These are phyloP conservation scores for Domatiomyces globalis DNA, from an alignment of 2,329 filamentous ascomycete genomes.

Conservation along the genomic window DNA sequence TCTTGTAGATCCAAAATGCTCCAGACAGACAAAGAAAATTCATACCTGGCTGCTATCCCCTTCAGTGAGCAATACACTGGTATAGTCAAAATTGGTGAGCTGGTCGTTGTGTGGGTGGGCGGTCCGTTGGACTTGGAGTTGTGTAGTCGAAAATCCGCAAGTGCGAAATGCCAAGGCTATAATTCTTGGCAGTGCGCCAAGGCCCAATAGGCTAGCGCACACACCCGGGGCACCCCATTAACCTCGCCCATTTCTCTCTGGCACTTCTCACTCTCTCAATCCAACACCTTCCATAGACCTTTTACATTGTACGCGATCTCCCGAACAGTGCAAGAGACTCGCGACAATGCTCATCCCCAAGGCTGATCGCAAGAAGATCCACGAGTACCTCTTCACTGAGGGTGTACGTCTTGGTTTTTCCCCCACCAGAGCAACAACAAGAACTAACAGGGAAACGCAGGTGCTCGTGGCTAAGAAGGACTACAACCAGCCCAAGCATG, in stretches of 20 bases:
- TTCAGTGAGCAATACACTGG: constrained; percentile 15
- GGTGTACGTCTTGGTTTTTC: constrained; percentile 25
- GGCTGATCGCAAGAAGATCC: constrained; percentile 99
- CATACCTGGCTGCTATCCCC: constrained; percentile 13
- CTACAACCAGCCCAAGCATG: constrained; percentile 95
- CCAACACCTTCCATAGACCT: neutral
- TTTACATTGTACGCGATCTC: constrained; percentile 39
- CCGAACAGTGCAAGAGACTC: constrained; percentile 40
- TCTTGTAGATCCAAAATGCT: neutral
- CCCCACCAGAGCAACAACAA: neutral
- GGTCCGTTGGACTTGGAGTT: neutral
- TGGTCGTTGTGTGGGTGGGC: neutral
- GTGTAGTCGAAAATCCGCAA: neutral
- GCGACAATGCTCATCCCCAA: constrained; percentile 72
- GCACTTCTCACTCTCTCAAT: neutral
- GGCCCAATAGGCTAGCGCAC: constrained; percentile 1
- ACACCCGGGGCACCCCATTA: neutral
- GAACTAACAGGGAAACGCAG: neutral
- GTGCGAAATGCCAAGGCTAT: neutral
- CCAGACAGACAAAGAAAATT: neutral
- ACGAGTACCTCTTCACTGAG: constrained; percentile 98
- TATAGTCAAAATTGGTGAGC: constrained; percentile 2
- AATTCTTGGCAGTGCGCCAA: neutral
- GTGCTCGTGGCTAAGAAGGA: constrained; percentile 98
- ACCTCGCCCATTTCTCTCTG: neutral